These are phyloP conservation scores for Rhodamnia argentea DNA, from an alignment of 345 rosid genomes.

Conservation along the genomic window DNA sequence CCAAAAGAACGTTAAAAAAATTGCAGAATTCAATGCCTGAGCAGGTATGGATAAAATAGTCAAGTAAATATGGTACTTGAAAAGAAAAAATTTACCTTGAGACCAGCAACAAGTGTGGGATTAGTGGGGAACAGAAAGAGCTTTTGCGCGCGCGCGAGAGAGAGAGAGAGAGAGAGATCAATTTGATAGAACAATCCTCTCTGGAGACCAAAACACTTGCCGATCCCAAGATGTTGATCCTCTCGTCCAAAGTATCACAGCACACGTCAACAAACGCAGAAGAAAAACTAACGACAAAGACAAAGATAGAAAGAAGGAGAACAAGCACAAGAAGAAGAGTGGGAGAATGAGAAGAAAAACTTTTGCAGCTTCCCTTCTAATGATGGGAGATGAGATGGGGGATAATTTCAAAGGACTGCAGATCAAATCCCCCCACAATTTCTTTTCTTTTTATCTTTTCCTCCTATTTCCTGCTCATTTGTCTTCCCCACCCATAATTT, in stretches of 20 bases:
- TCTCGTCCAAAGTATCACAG: not conserved
- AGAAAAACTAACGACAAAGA: slow-evolving; percentile 1
- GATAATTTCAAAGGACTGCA: not conserved
- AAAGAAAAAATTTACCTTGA: slow-evolving; percentile 3
- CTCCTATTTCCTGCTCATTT: not conserved
- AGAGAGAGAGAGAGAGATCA: not conserved
- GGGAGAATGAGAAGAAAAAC: not conserved
- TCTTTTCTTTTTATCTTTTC: not conserved
- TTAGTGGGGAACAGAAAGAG: slow-evolving; percentile 5
- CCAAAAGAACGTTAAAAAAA: not conserved
- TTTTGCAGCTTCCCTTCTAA: not conserved
- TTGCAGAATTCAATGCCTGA: not conserved
- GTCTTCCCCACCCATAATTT: not conserved
- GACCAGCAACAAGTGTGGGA: not conserved
- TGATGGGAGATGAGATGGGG: not conserved
- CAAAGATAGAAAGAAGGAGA: not conserved
- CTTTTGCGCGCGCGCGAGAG: not conserved
- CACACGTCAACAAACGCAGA: not conserved
- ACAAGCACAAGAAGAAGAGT: not conserved
- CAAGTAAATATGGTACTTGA: not conserved
- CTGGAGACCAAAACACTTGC: slow-evolving; percentile 1
- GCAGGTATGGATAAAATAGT: not conserved
- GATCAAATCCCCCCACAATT: not conserved
- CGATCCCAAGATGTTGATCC: slow-evolving; percentile 1
- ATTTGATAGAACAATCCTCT: not conserved